Base-by-base conservation (phyloP, 2,329 filamentous ascomycete species). In the Aspergillus arachidicola region DNA sequence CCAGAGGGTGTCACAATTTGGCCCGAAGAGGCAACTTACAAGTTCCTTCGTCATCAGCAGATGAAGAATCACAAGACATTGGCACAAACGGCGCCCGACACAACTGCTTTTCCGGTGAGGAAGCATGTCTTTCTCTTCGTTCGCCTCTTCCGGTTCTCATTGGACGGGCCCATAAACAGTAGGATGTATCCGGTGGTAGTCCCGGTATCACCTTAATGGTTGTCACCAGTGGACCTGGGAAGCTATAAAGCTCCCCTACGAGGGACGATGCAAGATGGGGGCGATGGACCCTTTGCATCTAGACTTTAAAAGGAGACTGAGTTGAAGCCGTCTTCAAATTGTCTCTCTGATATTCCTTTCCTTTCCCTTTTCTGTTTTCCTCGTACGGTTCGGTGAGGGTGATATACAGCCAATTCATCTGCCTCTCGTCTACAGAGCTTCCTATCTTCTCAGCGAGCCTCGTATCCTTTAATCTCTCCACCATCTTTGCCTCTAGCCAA, bases 1-100 rank as follows among this genome's bases (percentile, higher is more conserved):
- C 65, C 59, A 59, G n/a, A 62, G 50, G 69, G 70, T 72, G 63
- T 68, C 64, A 72, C 70, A 71, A 62, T 66, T 56, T 28, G 41
- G 53, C 48, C 61, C 43, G 64, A 64, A 57, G 51, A 34, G 36
- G 58, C 57, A 67, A 64, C 62, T 64, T 70, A 62, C 59, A 63
- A 66, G 50, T 32, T 56, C 57, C 38, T 65, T 57, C 50, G 61
- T 64, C 58, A 50, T 45, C 62, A 62, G 61, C 59, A 45, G 55
- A 62, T 64, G 65, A 34, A 61, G 43, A 64, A 66, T 68, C 68
- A 69, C 68, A 69, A 67, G 62, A 68, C 64, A 62, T 66, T 58
- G 46, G 61, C 62, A 66, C 69, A 66, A 71, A 68, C 64, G 66
- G 66, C 50, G 55, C 58, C 60, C 62, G 63, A 60, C 60, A 64